A percentile compares a stretch with the other conserved stretches of the same genome.
phyloP scores from a whole-genome alignment of 2,329 filamentous ascomycete species.

The Zasmidium cellare region DNA sequence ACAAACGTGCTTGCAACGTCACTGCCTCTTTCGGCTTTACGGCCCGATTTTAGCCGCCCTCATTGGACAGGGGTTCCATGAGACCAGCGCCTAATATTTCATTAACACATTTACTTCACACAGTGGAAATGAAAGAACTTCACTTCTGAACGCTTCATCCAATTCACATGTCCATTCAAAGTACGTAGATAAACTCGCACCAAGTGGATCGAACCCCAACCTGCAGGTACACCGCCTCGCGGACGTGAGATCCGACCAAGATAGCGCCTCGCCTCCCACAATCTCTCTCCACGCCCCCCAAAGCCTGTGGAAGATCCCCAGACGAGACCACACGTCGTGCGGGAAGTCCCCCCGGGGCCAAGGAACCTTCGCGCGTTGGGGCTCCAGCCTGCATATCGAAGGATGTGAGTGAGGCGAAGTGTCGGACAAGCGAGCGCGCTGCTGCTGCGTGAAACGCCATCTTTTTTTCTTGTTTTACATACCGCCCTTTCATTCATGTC shows the following conservation, averaged over 20 bases:
- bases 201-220: not conserved
- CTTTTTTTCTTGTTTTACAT: not conserved
- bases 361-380: not conserved
- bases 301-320: not conserved
- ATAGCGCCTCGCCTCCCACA: not conserved
- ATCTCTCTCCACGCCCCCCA: not conserved
- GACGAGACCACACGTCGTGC: not conserved
- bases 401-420: too few species aligned
- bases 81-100: too few species aligned
- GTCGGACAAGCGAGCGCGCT: too few species aligned
- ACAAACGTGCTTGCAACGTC: not conserved
- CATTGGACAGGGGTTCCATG: too few species aligned
- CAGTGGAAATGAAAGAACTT: too few species aligned
- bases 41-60: not conserved
- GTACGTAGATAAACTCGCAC: not conserved
- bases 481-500: slow-evolving; percentile 1
- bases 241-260: not conserved
- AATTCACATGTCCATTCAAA: not conserved
- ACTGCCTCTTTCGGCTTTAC: not conserved
- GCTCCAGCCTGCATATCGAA: too few species aligned
- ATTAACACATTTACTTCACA: too few species aligned
- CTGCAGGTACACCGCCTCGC: slow-evolving; percentile 10
- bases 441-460: not conserved
- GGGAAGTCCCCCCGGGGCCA: not conserved
- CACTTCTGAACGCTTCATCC: not conserved